These are phyloP conservation scores for Delitschia confertaspora DNA, from an alignment of 495 filamentous ascomycete genomes.

Conservation along the genomic window DNA sequence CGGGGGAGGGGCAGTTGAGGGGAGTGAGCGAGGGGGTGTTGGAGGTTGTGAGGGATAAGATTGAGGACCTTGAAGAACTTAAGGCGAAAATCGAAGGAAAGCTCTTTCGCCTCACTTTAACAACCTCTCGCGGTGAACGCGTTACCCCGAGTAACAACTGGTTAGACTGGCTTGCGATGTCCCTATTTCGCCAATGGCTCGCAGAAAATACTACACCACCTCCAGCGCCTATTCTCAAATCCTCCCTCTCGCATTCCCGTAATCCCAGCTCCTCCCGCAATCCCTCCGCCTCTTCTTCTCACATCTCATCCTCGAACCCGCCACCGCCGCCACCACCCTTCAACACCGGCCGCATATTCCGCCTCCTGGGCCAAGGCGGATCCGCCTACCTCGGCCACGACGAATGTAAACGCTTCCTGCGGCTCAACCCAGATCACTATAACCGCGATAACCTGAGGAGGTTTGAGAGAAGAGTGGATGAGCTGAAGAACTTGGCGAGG, in stretches of 20 bases:
- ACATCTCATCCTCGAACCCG: constrained; percentile 16
- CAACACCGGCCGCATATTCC: constrained; percentile 59
- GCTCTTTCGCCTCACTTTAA: constrained; percentile 71
- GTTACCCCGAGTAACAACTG: constrained; percentile 69
- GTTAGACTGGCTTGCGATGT: constrained; percentile 78
- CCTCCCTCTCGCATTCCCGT: constrained; percentile 16
- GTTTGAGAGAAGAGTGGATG: constrained; percentile 79
- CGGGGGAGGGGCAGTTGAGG: constrained; percentile 64
- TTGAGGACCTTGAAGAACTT: constrained; percentile 56
- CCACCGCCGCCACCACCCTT: constrained; percentile 32
- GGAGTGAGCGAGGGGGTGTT: constrained; percentile 64
- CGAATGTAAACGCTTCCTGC: constrained; percentile 80
- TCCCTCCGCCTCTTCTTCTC: constrained; percentile 19
- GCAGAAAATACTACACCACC: constrained; percentile 75
- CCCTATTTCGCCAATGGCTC: constrained; percentile 81
- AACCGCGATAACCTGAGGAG: constrained; percentile 66
- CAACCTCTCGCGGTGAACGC: constrained; percentile 68
- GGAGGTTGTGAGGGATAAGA: constrained; percentile 85
- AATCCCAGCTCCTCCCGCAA: constrained; percentile 5
- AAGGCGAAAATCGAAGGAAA: constrained; percentile 63
- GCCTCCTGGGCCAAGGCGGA: constrained; percentile 53
- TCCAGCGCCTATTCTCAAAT: constrained; percentile 36
- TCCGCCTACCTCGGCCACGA: constrained; percentile 68
- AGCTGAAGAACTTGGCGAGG: constrained; percentile 71
- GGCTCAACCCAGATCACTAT: constrained; percentile 58